A percentile compares a stretch with the other conserved stretches of the same genome.
Conservation (phyloP, 2,329 filamentous ascomycete species). For the Aspergillus amoenus region DNA sequence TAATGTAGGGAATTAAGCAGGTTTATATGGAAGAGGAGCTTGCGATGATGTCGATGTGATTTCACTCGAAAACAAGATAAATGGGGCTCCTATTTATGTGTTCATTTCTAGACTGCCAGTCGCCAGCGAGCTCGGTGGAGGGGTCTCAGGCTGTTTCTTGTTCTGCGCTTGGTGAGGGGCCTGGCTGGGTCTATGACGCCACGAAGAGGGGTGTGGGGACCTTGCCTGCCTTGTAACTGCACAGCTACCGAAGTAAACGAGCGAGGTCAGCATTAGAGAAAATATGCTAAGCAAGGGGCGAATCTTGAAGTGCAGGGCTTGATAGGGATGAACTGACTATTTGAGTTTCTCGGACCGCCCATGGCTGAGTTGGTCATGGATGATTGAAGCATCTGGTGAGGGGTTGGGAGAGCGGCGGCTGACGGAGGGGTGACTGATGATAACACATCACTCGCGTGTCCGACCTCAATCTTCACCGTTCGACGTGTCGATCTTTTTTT, state of each 20-base stretch:
- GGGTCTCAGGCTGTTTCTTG: not conserved
- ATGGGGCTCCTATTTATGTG: conserved; percentile 1
- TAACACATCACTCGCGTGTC: not conserved
- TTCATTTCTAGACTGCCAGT: not conserved
- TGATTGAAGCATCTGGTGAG: not conserved
- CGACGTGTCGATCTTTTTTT: no score
- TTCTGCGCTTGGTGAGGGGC: not conserved
- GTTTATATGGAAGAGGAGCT: not conserved
- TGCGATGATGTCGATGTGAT: conserved; percentile 4
- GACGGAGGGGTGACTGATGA: not conserved
- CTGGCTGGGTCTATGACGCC: conserved; percentile 18
- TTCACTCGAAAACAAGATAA: not conserved
- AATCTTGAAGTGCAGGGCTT: not conserved
- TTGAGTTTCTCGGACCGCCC: no score
- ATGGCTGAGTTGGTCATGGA: not conserved
- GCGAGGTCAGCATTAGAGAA: not conserved
- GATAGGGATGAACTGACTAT: not conserved
- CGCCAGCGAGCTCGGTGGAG: not conserved
- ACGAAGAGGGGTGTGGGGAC: not conserved
- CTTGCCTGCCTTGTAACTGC: not conserved
- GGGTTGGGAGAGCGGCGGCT: not conserved
- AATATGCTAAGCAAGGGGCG: not conserved
- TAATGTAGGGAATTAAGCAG: not conserved
- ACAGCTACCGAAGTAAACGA: not conserved
- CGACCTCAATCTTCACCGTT: not conserved